Evolutionary conservation across 768 basidiomycete species (phyloP).

Genomic region (Nidula microcarpa): DNA sequence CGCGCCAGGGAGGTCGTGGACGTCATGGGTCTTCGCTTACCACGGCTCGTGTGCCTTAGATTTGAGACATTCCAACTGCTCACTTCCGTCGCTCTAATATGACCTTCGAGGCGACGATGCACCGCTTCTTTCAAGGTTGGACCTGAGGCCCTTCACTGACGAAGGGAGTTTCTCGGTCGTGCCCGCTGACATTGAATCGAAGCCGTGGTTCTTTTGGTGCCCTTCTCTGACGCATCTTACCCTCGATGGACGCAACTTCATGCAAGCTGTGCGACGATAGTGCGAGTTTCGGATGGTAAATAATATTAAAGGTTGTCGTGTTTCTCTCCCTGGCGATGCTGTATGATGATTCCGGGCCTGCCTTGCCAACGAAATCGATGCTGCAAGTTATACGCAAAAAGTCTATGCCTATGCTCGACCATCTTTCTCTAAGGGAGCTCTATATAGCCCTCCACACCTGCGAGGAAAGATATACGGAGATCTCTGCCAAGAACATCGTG

Average conservation of each 20-base stretch:
- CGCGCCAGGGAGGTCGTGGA: conserved; percentile 3
- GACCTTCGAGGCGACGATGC: conserved; percentile 3
- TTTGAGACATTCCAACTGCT: conserved; percentile 8
- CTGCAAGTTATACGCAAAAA: no score
- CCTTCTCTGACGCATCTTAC: conserved; percentile 8
- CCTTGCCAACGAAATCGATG: no score
- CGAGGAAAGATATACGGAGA: no score
- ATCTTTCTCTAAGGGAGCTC: no score
- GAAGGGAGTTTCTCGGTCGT: neutral
- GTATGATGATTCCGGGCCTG: no score
- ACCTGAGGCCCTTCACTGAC: conserved; percentile 2
- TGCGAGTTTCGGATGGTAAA: no score
- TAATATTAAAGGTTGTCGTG: no score
- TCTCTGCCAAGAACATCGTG: no score
- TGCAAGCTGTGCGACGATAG: neutral
- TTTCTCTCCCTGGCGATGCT: no score
- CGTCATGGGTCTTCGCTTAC: conserved; percentile 3
- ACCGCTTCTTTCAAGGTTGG: conserved; percentile 5
- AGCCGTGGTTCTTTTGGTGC: neutral
- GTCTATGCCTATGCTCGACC: no score
- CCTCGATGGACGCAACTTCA: conserved; percentile 15
- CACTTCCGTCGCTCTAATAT: conserved; percentile 7
- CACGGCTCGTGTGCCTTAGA: conserved; percentile 2
- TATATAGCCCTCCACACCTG: no score
- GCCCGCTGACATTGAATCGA: neutral